Evolutionary conservation across 2,329 filamentous ascomycete species (phyloP).

Genomic region (Meredithiella fracta): DNA sequence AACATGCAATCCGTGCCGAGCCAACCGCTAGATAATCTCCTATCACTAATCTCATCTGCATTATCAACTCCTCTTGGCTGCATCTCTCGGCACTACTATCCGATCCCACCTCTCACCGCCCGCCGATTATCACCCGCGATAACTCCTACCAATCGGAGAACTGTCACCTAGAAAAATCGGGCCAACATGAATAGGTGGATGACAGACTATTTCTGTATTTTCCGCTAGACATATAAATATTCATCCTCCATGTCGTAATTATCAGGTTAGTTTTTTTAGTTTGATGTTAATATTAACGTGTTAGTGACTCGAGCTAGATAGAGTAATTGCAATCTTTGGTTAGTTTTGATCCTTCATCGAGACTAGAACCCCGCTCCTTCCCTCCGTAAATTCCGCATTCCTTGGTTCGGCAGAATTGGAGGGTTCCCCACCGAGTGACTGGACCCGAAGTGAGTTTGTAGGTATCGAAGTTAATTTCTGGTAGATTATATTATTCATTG

Average conservation of each 20-base stretch:
- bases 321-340: neutral
- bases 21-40: neutral
- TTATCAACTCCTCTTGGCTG: neutral
- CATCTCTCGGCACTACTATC: neutral
- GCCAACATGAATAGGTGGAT: too few relatives aligned
- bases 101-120: neutral
- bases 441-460: neutral
- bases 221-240: too few relatives aligned
- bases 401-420: neutral
- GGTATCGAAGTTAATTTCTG: neutral
- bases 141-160: too few relatives aligned
- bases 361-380: neutral
- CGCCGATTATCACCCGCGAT: neutral
- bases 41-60: neutral
- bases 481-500: too few relatives aligned
- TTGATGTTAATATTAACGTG: too few relatives aligned
- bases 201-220: too few relatives aligned
- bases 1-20: neutral
- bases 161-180: too few relatives aligned
- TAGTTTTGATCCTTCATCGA: neutral
- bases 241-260: too few relatives aligned
- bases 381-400: neutral
- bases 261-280: too few relatives aligned
- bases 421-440: neutral
- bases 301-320: neutral